Evolutionary conservation across 2,329 filamentous ascomycete species (phyloP), one percentile per base, ranked within the genome.

Genomic region (Alternaria conjuncta): DNA sequence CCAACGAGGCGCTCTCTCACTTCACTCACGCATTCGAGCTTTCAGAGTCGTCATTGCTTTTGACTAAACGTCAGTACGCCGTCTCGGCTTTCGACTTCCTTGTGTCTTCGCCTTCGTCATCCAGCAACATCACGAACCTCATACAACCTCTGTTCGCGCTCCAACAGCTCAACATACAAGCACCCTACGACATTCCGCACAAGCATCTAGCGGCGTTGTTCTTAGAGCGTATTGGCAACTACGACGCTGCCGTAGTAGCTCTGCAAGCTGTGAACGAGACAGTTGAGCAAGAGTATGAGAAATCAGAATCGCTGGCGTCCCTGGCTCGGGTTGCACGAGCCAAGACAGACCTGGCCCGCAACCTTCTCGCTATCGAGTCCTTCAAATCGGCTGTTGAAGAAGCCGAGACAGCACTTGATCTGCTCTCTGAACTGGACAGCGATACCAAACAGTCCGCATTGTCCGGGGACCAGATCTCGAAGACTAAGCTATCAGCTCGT

Each of bases 1-100:
- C 82, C 0, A 89, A 87, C 64, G 94, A 97, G 80, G 94, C 95
- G 1, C 86, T 93, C 21, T 89, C 90, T 11, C 87, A 98, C 10
- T 97, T 97, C 75, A 94, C 92, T 1, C 96, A 99, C 76, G 95
- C 96, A 1, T 96, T 97, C 83, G 94, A 97, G 67, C 95, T 99
- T 53, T 90, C 93, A 0, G 92, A 93, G 64, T 90, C 93, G 0
- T 91, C 92, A 0, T 90, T 91, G 0, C 78, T 90, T 3, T 84
- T 93, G 5, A 89, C 90, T 0, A 92, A 94, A 76, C 88, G 90
- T 28, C 92, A 95, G 76, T 98, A 94, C 76, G 86, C 93, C 0
- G 83, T 91, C 0, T 92, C 93, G 1, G 85, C 92, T 51, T 98
- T 99, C 76, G 95, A 99, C 72, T 86, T 93, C 68, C 84, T 97